These are phyloP conservation scores for Ophiostoma piceae DNA, from an alignment of 2,329 filamentous ascomycete species.

Conservation along the genomic window DNA sequence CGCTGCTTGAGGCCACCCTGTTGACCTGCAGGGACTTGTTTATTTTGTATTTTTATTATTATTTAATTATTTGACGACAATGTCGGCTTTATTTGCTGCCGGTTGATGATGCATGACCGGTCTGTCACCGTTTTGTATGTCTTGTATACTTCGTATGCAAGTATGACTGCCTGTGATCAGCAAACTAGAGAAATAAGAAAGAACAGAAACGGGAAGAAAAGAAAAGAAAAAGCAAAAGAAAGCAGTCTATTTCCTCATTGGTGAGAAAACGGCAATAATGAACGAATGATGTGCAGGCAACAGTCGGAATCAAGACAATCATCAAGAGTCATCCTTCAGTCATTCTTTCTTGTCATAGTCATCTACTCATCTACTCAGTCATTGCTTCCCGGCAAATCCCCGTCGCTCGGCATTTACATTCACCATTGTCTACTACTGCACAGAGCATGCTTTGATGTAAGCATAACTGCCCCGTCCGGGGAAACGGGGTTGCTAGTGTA, in stretches of 20 bases:
- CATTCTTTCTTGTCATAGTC: too few relatives aligned
- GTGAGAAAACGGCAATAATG: not conserved
- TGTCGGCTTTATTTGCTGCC: too few relatives aligned
- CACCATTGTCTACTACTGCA: not conserved
- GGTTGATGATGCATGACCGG: too few relatives aligned
- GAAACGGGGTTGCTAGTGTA: slow-evolving; percentile 2
- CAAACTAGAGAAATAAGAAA: too few relatives aligned
- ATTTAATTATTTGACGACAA: not conserved
- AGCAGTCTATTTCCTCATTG: not conserved
- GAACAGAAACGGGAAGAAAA: not conserved
- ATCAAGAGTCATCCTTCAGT: not conserved
- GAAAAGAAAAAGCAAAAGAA: not conserved
- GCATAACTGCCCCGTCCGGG: not conserved
- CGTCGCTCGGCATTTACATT: not conserved
- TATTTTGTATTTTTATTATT: not conserved
- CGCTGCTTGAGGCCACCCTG: not conserved
- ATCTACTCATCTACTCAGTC: too few relatives aligned
- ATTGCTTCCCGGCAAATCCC: too few relatives aligned
- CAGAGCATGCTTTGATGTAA: not conserved
- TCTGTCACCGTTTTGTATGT: too few relatives aligned
- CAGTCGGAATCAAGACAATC: not conserved
- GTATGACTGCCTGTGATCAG: too few relatives aligned
- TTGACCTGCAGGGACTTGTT: not conserved
- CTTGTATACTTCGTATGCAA: too few relatives aligned
- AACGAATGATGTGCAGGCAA: not conserved